Base-by-base conservation (phyloP, 225 moss, liverwort and hornwort species). In the Polytrichum commune region DNA sequence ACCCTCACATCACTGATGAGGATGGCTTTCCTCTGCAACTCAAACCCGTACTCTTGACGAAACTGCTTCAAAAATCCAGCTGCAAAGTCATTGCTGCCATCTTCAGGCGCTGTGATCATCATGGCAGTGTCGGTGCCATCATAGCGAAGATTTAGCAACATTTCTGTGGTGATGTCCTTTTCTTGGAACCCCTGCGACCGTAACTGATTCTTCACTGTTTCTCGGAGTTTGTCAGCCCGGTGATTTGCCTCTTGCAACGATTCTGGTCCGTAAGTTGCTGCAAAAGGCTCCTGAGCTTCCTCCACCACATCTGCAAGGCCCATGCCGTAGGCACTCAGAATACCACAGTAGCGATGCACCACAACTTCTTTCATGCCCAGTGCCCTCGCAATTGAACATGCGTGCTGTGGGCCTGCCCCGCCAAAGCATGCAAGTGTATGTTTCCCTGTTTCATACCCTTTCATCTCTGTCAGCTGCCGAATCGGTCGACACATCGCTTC, bases 401-500 rank as follows among this genome's bases (percentile, higher is more conserved):
- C 95, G 63, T 98, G 98, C 79, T 98, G 98, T 38, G 98, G 98
- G 74, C 98, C 98, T 68, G 97, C 97, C 62, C 97, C 97, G 54
- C 98, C 98, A 66, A 98, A 98, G 78, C 98, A 98, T 63, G 98
- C 92, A 53, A 98, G 80, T 2, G 92, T 74, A 84, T 98, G 98
- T 76, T 91, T 92, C 77, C 86, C 81, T 60, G 95, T 98, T 77
- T 98, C 98, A 27, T 83, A 93, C 35, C 98, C 98, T 78, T 95
- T 98, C 98, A 98, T 98, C 72, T 98, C 98, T 54, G 98, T 98
- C 65, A 98, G 80, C 88, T 97, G 97, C 30, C 98, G 92, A 70
- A 98, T 98, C 5, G 98, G 98, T 66, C 98, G 92, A 79, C 98
- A 98, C 98, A 98, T 98, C 13, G 98, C 93, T 75, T 98, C 98